phyloP scores from a whole-genome alignment of 2,329 filamentous ascomycete genomes.

The Diaporthe sp. region DNA sequence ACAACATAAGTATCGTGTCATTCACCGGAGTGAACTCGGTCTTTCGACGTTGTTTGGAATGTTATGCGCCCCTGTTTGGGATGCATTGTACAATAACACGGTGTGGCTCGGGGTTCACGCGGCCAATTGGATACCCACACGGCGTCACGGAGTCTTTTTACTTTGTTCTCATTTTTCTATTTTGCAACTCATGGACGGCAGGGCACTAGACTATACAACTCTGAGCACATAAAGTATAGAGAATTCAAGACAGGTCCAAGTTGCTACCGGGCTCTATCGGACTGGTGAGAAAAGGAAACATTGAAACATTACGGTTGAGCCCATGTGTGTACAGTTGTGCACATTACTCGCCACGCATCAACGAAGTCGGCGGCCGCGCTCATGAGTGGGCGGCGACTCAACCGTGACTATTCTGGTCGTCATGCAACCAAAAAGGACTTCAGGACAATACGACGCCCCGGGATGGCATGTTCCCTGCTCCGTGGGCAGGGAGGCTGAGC shows the following conservation, averaged over 20 bases:
- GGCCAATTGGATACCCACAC: conserved; percentile 1
- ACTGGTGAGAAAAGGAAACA: not conserved
- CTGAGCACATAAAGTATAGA: not conserved
- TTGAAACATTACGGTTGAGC: not conserved
- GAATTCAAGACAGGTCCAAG: too few relatives aligned
- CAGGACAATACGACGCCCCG: not conserved
- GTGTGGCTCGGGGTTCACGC: not conserved
- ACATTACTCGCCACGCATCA: conserved; percentile 4
- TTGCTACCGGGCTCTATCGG: not conserved
- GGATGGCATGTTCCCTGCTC: conserved; percentile 7
- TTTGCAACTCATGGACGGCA: too few relatives aligned
- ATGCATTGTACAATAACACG: not conserved
- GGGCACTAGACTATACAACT: not conserved
- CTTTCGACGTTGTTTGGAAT: not conserved
- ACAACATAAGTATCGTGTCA: not conserved
- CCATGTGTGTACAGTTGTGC: not conserved
- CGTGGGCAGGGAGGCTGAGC: conserved; percentile 1
- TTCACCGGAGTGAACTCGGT: not conserved
- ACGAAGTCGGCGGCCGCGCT: not conserved
- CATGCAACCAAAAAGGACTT: not conserved
- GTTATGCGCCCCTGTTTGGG: conserved; percentile 8
- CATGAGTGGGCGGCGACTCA: not conserved
- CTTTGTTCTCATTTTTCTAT: not conserved
- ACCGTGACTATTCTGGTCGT: conserved; percentile 12
- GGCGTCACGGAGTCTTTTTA: not conserved